phyloP scores from a whole-genome alignment of 768 basidiomycete genomes.

The Coprinopsis strossmayeri region DNA sequence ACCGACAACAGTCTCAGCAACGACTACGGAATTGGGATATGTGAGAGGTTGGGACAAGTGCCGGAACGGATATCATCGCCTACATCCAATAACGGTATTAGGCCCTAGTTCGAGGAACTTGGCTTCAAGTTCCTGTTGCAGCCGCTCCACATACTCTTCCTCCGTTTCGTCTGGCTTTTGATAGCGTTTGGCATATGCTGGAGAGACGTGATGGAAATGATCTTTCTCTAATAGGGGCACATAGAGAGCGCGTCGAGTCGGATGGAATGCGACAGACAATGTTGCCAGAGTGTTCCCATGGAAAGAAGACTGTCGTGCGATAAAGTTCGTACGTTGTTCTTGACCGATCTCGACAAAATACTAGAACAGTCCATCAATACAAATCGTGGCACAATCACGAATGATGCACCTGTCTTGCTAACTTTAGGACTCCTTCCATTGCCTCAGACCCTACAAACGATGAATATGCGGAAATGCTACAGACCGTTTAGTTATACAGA shows the following conservation, averaged over 20 bases:
- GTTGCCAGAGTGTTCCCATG: slow-evolving; percentile 81
- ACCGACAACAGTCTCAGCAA: slow-evolving; percentile 83
- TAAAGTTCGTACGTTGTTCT: slow-evolving; percentile 67
- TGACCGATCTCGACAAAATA: slow-evolving; percentile 70
- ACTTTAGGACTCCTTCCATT: slow-evolving; percentile 82
- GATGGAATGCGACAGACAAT: slow-evolving; percentile 62
- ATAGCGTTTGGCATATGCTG: slow-evolving; percentile 82
- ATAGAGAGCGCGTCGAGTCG: slow-evolving; percentile 63
- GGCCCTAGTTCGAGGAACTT: slow-evolving; percentile 81
- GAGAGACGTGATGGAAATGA: slow-evolving; percentile 81
- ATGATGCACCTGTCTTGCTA: slow-evolving; percentile 60
- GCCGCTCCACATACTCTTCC: slow-evolving; percentile 71
- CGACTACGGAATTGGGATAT: slow-evolving; percentile 39
- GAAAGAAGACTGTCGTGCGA: slow-evolving; percentile 72
- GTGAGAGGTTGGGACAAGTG: background rate
- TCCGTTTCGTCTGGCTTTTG: slow-evolving; percentile 62
- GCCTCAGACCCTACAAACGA: slow-evolving; percentile 67
- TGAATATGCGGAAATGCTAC: background rate
- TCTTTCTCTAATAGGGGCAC: slow-evolving; percentile 54
- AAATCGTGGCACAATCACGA: background rate
- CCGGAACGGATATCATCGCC: slow-evolving; percentile 21
- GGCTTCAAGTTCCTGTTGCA: slow-evolving; percentile 75
- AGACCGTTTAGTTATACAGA: slow-evolving; percentile 14
- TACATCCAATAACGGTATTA: slow-evolving; percentile 77
- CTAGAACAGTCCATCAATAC: slow-evolving; percentile 26